Evolutionary conservation across 345 rosid genomes (phyloP), one percentile per base, ranked within the genome.

Genomic region (Salix udensis): DNA sequence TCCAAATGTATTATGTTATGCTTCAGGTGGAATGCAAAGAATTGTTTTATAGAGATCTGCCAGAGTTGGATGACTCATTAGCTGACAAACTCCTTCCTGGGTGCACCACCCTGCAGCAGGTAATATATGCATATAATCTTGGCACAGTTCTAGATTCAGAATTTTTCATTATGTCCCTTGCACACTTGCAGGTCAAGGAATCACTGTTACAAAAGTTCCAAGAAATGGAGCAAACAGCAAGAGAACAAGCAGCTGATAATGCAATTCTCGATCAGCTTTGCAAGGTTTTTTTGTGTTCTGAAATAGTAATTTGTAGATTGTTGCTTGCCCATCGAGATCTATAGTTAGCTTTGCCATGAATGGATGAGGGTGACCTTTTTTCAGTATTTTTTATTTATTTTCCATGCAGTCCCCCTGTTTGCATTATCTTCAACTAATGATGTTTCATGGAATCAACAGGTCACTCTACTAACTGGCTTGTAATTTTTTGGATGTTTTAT

Each of bases 171-270:
- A 78, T 52, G 64, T 64, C 77, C 39, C 42, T n/a, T 71, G 65
- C 53, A 48, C 75, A 75, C 72, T 66, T 86, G 80, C 83, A 95
- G 99, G 98, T 95, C 58, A 86, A 86, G 83, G 97, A 93, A 75
- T 72, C 86, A 23, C 73, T 95, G 74, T 71, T 86, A 81, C 85
- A 89, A 84, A 93, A 84, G 82, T 95, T 91, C 84, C 87, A 70
- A 76, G 97, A 93, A 77, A 81, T 91, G 81, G 98, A 90, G 84
- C 86, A 88, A 81, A 84, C 85, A 44, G 97, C 97, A 4, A 91
- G 75, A 86, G 98, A 95, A 55, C 97, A 91, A 81, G 98, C 98
- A 65, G 88, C 98, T 4, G 99, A 95, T 82, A 93, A 93, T 78
- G 96, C 98, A 34, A 88, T 95, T 81, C 89, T 95, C 28, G 97